Percentiles rank a stretch among this genome's conserved stretches.
phyloP scores from a whole-genome alignment of 371 early-diverging fungal species.

The Syncephalastrum monosporum region DNA sequence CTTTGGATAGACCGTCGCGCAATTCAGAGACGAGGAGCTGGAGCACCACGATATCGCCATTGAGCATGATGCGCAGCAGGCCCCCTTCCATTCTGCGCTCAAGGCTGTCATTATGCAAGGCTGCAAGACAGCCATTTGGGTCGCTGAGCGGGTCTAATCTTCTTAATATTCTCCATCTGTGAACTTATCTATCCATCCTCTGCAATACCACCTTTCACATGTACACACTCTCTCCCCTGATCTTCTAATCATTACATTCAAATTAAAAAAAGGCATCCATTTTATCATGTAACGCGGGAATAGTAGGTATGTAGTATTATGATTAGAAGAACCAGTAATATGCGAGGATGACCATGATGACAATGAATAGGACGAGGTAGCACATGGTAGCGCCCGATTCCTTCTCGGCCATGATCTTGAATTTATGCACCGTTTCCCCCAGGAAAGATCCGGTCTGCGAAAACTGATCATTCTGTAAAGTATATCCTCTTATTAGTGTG shows the following conservation, averaged over 20 bases:
- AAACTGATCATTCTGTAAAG: slow-evolving; percentile 47
- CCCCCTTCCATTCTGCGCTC: slow-evolving; percentile 73
- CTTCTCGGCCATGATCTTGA: slow-evolving; percentile 50
- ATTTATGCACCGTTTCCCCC: slow-evolving; percentile 50
- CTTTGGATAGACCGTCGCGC: slow-evolving; percentile 53
- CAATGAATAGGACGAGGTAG: slow-evolving; percentile 43
- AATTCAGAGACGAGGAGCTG: slow-evolving; percentile 94
- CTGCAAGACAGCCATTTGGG: slow-evolving; percentile 84
- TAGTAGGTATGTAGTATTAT: no score
- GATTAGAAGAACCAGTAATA: slow-evolving; percentile 50
- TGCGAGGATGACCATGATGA: slow-evolving; percentile 36
- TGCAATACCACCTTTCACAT: no score
- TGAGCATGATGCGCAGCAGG: slow-evolving; percentile 82
- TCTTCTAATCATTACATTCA: no score
- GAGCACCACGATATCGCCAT: slow-evolving; percentile 93
- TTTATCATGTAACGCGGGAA: no score
- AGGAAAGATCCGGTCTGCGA: slow-evolving; percentile 42
- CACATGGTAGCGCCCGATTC: slow-evolving; percentile 49
- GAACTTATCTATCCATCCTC: not conserved
- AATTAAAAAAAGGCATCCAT: no score
- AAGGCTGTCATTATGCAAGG: slow-evolving; percentile 77
- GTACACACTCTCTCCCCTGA: no score
- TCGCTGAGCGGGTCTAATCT: slow-evolving; percentile 48
- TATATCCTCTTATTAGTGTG: no score
- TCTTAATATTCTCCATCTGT: not conserved